A percentile compares a stretch with the other conserved stretches of the same genome.
phyloP scores from a whole-genome alignment of 1,284 basidiomycete genomes.

The Papiliotrema fonsecae region DNA sequence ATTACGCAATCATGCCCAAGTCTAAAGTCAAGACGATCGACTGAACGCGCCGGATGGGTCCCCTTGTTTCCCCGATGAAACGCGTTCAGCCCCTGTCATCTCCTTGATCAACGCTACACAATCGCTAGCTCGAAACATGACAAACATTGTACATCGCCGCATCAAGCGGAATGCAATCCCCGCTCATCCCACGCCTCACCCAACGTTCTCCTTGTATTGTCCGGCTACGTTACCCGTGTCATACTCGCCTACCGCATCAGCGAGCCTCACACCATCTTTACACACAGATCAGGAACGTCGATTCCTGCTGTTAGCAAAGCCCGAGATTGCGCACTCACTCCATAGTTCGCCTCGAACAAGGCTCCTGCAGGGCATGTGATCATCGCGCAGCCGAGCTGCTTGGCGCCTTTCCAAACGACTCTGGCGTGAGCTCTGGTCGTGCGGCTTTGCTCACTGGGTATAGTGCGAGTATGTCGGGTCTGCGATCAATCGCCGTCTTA shows the following conservation, averaged over 20 bases:
- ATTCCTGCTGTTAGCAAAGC: neutral
- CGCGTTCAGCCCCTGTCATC: no score
- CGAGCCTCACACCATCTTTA: neutral
- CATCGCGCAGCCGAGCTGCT: slow-evolving; percentile 33
- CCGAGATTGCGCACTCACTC: neutral
- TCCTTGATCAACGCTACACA: no score
- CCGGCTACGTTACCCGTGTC: neutral
- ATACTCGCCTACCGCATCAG: neutral
- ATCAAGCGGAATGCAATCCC: no score
- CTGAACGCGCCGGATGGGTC: no score
- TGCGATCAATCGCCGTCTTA: neutral
- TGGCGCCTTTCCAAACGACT: slow-evolving; percentile 43
- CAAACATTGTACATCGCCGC: no score
- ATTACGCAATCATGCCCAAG: no score
- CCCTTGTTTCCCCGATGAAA: no score
- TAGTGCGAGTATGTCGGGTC: neutral
- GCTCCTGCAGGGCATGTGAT: slow-evolving; percentile 12
- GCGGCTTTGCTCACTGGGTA: neutral
- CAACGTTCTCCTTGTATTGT: neutral
- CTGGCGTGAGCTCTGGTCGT: neutral
- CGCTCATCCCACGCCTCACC: no score
- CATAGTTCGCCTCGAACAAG: slow-evolving; percentile 7
- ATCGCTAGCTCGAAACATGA: no score
- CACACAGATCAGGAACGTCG: neutral
- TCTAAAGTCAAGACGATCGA: no score